Base-by-base conservation (phyloP, 2,329 filamentous ascomycete species). In the Cladosporium sp. region DNA sequence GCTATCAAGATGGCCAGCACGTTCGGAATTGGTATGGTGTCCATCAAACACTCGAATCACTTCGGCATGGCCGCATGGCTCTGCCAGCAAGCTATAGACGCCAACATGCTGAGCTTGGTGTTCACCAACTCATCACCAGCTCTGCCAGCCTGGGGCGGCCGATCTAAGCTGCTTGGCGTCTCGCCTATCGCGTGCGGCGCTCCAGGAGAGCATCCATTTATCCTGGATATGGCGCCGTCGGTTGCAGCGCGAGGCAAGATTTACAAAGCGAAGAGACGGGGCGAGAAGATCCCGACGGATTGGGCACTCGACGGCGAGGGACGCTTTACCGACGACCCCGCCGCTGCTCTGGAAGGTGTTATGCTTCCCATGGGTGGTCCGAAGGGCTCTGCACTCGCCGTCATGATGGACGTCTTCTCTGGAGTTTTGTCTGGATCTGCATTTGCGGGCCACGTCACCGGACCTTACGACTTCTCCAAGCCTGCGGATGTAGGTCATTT, bases 311-410 rank as follows among this genome's bases (percentile, higher is more conserved):
- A 94, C 76, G 82, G 79, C 0, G 85, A 93, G 18, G 91, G 91
- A 3, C 57, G 64, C 30, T 67, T 63, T 28, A 75, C 0, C 3
- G 71, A 74, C 49, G 90, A 95, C 70, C 91, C 92, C 0, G 85
- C 82, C 1, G 83, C 82, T 23, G 92, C 91, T 0, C 79, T 95
- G 11, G 85, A 87, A 36, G 91, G 91, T 1, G 90, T 93, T 3
- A 94, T 95, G 91, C 79, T 94, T 23, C 91, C 91, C 0, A 93
- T 95, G 89, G 91, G 91, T 2, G 91, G 92, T 0, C 91, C 91
- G 0, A 95, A 95, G 76, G 92, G 92, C 0, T 91, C 89, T 2
- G 92, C 85, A 0, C 76, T 95, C 48, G 81, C 90, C 0, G 86
- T 95, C 64, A 94, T 73, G 73, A 95, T 95, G 92, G 91, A 95